These are phyloP conservation scores for Tricholoma saponaceum DNA, from an alignment of 768 basidiomycete species.

Conservation along the genomic window DNA sequence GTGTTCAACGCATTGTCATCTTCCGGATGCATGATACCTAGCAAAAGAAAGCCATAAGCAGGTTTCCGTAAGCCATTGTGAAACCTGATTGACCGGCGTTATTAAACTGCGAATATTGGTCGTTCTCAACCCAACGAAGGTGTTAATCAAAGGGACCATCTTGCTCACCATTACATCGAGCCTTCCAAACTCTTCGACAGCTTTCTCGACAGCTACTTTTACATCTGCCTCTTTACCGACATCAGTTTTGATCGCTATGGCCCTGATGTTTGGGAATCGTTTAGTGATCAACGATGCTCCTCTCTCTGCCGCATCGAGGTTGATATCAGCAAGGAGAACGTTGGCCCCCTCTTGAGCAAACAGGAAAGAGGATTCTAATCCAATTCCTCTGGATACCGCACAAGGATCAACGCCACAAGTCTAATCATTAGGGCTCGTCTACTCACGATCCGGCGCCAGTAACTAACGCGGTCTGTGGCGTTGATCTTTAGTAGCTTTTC, in stretches of 20 bases:
- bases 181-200: slow-evolving; percentile 85
- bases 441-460: slow-evolving; percentile 89
- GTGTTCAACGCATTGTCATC: slow-evolving; percentile 97
- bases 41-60: slow-evolving; percentile 3
- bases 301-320: slow-evolving; percentile 66
- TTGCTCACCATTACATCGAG: slow-evolving; percentile 85
- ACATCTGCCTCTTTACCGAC: slow-evolving; percentile 88
- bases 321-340: slow-evolving; percentile 87
- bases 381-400: slow-evolving; percentile 71
- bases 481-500: not conserved
- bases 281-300: slow-evolving; percentile 59
- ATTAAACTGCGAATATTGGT: slow-evolving; percentile 65
- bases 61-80: not conserved
- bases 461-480: slow-evolving; percentile 63
- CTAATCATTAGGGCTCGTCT: slow-evolving; percentile 1
- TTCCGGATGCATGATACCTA: slow-evolving; percentile 96
- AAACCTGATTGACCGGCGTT: slow-evolving; percentile 61
- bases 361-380: slow-evolving; percentile 90
- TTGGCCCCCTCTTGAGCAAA: slow-evolving; percentile 96
- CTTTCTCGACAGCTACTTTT: slow-evolving; percentile 73
- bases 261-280: slow-evolving; percentile 66
- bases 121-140: not conserved
- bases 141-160: not conserved
- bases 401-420: slow-evolving; percentile 14
- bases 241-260: slow-evolving; percentile 72